A percentile compares a stretch with the other conserved stretches of the same genome.
These are phyloP conservation scores for Arabis alpina DNA, from an alignment of 345 rosid genomes.

Conservation along the genomic window DNA sequence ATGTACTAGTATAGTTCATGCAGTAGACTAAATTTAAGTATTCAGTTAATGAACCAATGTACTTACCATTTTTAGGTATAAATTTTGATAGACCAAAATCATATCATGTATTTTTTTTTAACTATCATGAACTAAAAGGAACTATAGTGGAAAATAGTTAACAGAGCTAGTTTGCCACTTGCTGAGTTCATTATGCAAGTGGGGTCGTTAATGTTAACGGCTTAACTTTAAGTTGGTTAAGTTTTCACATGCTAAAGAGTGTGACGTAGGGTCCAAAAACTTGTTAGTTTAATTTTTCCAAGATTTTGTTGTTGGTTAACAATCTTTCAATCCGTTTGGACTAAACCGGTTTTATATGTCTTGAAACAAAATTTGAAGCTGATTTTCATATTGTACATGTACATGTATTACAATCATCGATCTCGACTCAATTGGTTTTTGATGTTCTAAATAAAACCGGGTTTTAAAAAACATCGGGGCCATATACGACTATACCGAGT, in stretches of 20 bases:
- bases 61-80: too few relatives aligned
- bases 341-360: conserved; percentile 9
- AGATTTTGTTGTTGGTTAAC: conserved; percentile 20
- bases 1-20: too few relatives aligned
- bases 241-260: conserved; percentile 28
- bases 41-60: too few relatives aligned
- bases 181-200: conserved; percentile 27
- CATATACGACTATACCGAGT: neutral
- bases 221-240: conserved; percentile 29
- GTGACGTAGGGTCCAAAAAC: conserved; percentile 16
- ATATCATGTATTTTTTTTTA: too few relatives aligned
- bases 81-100: too few relatives aligned
- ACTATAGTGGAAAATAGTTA: conserved; percentile 1
- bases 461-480: too few relatives aligned
- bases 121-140: too few relatives aligned
- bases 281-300: conserved; percentile 9
- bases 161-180: conserved; percentile 17
- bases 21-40: too few relatives aligned
- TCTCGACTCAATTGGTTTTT: neutral
- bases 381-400: neutral
- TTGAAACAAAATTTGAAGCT: neutral
- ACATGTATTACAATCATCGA: neutral
- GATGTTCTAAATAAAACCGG: too few relatives aligned
- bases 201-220: conserved; percentile 32
- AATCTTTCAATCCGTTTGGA: neutral